Conservation (phyloP, 2,329 filamentous ascomycete genomes). For the Aspergillus sojae region DNA sequence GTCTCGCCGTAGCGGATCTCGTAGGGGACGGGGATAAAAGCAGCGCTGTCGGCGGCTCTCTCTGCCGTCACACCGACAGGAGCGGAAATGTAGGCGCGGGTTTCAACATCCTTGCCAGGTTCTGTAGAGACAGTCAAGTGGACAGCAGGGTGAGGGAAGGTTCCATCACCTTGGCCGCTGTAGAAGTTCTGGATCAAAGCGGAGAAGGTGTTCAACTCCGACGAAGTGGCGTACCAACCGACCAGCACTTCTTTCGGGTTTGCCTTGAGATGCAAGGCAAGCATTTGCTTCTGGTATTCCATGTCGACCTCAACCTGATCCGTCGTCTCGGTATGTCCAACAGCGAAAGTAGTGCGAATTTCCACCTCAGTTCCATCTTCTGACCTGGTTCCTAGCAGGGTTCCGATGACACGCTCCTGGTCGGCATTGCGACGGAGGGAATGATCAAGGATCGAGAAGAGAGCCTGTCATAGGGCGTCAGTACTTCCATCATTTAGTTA, state of each 20-base stretch:
- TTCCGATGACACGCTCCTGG: constrained; percentile 94
- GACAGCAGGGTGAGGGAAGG: constrained; percentile 94
- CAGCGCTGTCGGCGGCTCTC: constrained; percentile 90
- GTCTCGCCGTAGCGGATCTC: constrained; percentile 86
- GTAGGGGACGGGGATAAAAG: constrained; percentile 97
- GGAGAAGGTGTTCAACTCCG: constrained; percentile 97
- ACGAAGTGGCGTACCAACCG: constrained; percentile 97
- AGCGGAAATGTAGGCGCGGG: constrained; percentile 91
- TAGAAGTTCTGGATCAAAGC: constrained; percentile 99
- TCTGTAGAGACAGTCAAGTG: constrained; percentile 94
- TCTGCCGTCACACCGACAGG: constrained; percentile 94
- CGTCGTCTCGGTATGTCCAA: constrained; percentile 96
- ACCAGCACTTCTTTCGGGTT: constrained; percentile 92
- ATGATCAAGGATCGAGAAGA: constrained; percentile 79
- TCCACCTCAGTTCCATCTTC: constrained; percentile 97
- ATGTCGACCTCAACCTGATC: constrained; percentile 99
- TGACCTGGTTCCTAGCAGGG: constrained; percentile 86
- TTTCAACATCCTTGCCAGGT: constrained; percentile 84
- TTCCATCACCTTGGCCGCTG: constrained; percentile 92
- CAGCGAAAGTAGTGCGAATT: constrained; percentile 94
- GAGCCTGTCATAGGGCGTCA: constrained; percentile 48
- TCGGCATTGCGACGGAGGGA: constrained; percentile 88
- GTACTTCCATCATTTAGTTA: constrained; percentile 12
- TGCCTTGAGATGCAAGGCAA: constrained; percentile 89
- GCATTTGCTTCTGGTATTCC: constrained; percentile 99